A percentile compares a stretch with the other conserved stretches of the same genome.
These are phyloP conservation scores for Eucalyptus pumila DNA, from an alignment of 345 rosid species.

Conservation along the genomic window DNA sequence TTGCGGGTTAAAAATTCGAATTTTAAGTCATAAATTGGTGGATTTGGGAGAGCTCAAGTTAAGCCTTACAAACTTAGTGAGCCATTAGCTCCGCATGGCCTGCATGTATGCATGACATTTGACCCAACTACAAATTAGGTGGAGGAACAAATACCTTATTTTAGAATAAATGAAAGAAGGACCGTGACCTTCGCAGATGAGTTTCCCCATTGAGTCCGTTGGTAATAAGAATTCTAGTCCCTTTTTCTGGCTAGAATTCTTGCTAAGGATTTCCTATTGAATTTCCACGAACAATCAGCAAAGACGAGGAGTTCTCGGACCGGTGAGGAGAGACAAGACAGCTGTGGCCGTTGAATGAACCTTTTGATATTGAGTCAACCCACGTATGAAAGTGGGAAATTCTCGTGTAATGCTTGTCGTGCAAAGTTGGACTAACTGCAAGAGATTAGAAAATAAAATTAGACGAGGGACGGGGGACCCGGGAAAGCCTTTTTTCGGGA, in stretches of 20 bases:
- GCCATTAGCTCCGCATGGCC: rapidly evolving
- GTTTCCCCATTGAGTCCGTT: not conserved
- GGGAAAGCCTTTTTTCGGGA: too few species aligned
- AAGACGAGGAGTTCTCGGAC: not conserved
- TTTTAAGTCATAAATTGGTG: too few species aligned
- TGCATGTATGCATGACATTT: not conserved
- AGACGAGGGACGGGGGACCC: too few species aligned
- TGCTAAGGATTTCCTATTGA: not conserved
- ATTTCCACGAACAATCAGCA: not conserved
- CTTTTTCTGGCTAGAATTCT: not conserved
- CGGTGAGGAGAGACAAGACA: not conserved
- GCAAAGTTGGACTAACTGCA: too few species aligned
- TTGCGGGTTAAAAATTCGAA: rapidly evolving
- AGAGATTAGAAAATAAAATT: too few species aligned
- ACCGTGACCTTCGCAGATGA: not conserved
- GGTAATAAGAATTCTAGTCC: not conserved
- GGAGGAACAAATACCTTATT: not conserved
- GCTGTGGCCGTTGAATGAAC: not conserved
- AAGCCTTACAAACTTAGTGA: too few species aligned
- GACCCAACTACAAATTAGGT: not conserved
- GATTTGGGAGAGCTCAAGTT: too few species aligned
- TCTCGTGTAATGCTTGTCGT: too few species aligned
- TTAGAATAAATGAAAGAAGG: not conserved
- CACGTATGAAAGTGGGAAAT: not conserved
- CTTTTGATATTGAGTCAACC: not conserved